Conservation (phyloP, 2,329 filamentous ascomycete genomes). For the Cordyceps cateniannulata region DNA sequence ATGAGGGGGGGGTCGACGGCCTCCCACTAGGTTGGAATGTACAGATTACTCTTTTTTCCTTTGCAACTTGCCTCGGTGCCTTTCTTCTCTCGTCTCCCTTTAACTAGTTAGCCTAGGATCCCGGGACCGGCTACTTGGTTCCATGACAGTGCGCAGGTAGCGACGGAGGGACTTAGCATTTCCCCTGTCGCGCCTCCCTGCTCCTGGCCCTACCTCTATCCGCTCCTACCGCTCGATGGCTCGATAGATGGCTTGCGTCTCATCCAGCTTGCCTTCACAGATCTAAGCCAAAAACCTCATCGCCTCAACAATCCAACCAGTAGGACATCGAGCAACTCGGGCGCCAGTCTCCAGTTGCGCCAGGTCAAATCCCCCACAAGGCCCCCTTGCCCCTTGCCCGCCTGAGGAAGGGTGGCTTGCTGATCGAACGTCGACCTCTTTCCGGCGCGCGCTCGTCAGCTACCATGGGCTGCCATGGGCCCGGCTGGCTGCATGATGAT, state of each 20-base stretch:
- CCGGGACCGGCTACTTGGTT: neutral
- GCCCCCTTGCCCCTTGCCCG: neutral
- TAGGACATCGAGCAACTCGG: neutral
- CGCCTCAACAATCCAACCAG: neutral
- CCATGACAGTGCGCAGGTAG: neutral
- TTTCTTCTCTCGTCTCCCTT: neutral
- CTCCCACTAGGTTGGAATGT: neutral
- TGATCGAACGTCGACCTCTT: constrained; percentile 1
- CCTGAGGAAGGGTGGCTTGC: neutral
- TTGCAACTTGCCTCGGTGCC: neutral
- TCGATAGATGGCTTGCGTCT: neutral
- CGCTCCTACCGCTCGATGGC: too few species aligned
- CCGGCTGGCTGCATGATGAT: neutral
- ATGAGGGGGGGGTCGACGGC: neutral
- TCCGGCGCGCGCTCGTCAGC: neutral
- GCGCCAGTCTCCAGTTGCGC: neutral
- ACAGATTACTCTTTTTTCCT: too few species aligned
- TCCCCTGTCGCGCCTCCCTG: too few species aligned
- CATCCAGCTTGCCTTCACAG: neutral
- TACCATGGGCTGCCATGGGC: neutral
- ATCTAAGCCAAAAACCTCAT: neutral
- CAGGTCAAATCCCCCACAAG: constrained; percentile 2
- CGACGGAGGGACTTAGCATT: neutral
- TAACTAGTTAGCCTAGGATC: neutral
- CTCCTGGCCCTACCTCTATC: too few species aligned